Evolutionary conservation across 1,284 basidiomycete species (phyloP).

Genomic region (Ganoderma multipileum): DNA sequence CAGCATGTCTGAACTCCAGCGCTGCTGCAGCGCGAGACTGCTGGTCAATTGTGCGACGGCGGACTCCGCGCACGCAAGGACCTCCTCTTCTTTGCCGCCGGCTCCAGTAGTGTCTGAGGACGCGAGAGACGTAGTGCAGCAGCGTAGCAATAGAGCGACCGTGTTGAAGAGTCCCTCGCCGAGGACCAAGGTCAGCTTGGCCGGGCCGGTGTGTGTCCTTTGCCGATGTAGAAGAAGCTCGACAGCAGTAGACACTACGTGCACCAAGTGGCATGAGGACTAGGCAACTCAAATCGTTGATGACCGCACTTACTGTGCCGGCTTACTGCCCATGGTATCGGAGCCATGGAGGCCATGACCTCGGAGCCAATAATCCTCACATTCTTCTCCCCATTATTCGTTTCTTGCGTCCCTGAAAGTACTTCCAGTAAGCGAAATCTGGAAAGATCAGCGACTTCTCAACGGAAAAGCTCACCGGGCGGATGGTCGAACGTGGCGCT

Average conservation of each 20-base stretch:
- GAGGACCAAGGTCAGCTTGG: too few species aligned
- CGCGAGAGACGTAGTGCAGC: too few species aligned
- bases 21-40: neutral
- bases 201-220: too few species aligned
- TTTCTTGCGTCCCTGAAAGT: neutral
- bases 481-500: neutral
- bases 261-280: too few species aligned
- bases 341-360: neutral
- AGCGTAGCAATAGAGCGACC: too few species aligned
- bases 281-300: too few species aligned
- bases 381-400: neutral
- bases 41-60: neutral
- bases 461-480: neutral
- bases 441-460: neutral
- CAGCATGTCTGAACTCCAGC: neutral
- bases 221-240: neutral
- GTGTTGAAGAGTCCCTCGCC: too few species aligned
- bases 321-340: neutral
- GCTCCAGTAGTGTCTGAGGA: too few species aligned
- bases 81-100: too few species aligned
- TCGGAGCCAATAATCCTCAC: neutral
- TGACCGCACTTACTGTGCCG: constrained; percentile 1
- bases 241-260: neutral
- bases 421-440: neutral
- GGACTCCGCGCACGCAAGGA: too few species aligned